phyloP scores from a whole-genome alignment of 345 rosid genomes.

The Triadica sebifera region DNA sequence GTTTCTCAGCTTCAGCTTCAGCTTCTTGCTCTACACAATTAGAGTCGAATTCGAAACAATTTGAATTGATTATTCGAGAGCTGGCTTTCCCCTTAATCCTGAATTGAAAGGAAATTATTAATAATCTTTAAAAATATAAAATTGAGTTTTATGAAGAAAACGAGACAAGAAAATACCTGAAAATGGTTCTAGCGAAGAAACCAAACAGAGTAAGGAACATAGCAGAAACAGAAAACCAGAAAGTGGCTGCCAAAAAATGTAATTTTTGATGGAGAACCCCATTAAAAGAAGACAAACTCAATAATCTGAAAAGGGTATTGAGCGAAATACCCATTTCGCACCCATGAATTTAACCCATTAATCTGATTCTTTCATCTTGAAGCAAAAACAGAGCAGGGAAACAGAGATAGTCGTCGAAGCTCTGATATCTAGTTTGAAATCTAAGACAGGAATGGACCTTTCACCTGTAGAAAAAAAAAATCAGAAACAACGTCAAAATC shows the following conservation, averaged over 20 bases:
- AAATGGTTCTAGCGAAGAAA: slow-evolving; percentile 31
- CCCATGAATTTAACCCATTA: slow-evolving; percentile 42
- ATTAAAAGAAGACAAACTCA: slow-evolving; percentile 37
- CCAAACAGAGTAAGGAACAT: slow-evolving; percentile 43
- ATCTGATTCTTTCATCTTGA: slow-evolving; percentile 37
- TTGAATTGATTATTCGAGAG: slow-evolving; percentile 27
- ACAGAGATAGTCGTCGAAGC: slow-evolving; percentile 30
- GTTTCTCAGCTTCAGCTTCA: not conserved
- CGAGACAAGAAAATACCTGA: slow-evolving; percentile 33
- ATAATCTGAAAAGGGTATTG: slow-evolving; percentile 22
- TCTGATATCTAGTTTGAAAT: slow-evolving; percentile 47
- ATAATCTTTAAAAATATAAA: not conserved
- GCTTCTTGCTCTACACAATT: not conserved
- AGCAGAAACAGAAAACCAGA: slow-evolving; percentile 46
- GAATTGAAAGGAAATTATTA: slow-evolving; percentile 4
- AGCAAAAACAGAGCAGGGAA: slow-evolving; percentile 38
- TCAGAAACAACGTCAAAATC: slow-evolving; percentile 23
- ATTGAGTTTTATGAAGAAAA: not conserved
- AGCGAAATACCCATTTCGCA: slow-evolving; percentile 14
- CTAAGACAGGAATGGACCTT: slow-evolving; percentile 47
- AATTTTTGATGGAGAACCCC: slow-evolving; percentile 29
- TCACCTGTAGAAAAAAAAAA: slow-evolving; percentile 43
- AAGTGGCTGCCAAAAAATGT: slow-evolving; percentile 29
- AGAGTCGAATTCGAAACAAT: not conserved
- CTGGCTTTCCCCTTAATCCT: slow-evolving; percentile 26